These are phyloP conservation scores for Boletus edulis DNA, from an alignment of 768 basidiomycete genomes.

Conservation along the genomic window DNA sequence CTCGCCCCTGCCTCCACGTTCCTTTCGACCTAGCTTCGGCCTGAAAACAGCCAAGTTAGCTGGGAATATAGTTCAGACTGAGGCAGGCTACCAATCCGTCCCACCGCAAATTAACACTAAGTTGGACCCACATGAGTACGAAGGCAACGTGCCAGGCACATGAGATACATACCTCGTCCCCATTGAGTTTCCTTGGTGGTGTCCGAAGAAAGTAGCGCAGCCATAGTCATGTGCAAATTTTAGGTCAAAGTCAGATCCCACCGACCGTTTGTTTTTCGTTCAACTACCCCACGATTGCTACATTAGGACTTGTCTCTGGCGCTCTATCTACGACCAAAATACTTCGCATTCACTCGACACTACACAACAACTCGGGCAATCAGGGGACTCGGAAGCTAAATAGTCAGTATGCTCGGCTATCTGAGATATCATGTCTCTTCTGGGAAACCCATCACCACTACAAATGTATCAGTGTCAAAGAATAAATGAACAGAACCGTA, in stretches of 20 bases:
- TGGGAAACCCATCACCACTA: conserved; percentile 29
- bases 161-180: conserved; percentile 37
- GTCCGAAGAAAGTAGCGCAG: conserved; percentile 24
- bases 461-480: conserved; percentile 8
- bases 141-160: conserved; percentile 7
- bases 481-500: not conserved
- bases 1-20: conserved; percentile 47
- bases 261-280: conserved; percentile 17
- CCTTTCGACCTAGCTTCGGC: conserved; percentile 76
- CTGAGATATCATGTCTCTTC: conserved; percentile 9
- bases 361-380: conserved; percentile 2
- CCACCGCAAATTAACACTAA: conserved; percentile 84
- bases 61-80: not conserved
- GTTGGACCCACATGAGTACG: conserved; percentile 15
- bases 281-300: conserved; percentile 25
- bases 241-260: conserved; percentile 17
- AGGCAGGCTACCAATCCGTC: conserved; percentile 66
- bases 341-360: not conserved
- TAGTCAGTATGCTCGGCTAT: conserved; percentile 1
- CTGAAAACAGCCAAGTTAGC: conserved; percentile 36
- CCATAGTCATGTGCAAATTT: conserved; percentile 30
- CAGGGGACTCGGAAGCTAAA: not conserved
- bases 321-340: conserved; percentile 29
- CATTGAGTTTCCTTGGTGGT: conserved; percentile 36
- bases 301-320: conserved; percentile 28